Base-by-base conservation (phyloP, 2,329 filamentous ascomycete genomes). In the Teratosphaeria epicoccoides region DNA sequence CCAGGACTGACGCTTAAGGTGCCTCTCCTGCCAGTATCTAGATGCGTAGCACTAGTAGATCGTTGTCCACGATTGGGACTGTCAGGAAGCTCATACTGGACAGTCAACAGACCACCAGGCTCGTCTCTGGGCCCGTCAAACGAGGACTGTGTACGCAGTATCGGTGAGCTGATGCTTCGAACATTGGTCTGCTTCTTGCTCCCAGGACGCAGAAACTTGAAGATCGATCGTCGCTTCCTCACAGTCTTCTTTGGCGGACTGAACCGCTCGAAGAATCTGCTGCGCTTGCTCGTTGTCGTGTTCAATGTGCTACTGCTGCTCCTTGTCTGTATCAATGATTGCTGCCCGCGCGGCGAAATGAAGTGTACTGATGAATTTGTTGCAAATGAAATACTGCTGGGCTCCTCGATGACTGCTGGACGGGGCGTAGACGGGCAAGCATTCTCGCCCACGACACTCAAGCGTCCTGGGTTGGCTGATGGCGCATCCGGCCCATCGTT, bases 191-290 rank as follows among this genome's bases (percentile, higher is more conserved):
- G 52, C 12, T 56, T 59, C 12, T 53, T 55, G 51, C 55, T 61
- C 33, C 53, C 58, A 24, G 60, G 59, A 20, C 59, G 57, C 12
- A 64, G 50, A 40, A 66, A 61, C 23, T 52, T 57, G 50, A 65
- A 62, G 43, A 66, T 57, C 1, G 63, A 64, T 6, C 61, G 58
- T 4, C 61, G 55, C 52, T 66, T 66, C 43, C 49, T 52, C 14
- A 59, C 57, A 5, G 55, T 24, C 43, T 55, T 61, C 45, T 57
- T 62, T 14, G 55, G 54, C 7, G 63, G 59, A 4, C 57, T 52
- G 46, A 55, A 56, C 44, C 54, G 53, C 25, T 59, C 54, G 17
- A 57, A 46, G 48, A 63, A 61, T 17, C 51, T 54, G 47, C 53
- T 57, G 11, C 51, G 43, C 33, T 55, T 60, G 49, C 54, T 57